These are phyloP conservation scores for Suhomyces sp. DNA, from an alignment of 805 yeast species.

Conservation along the genomic window DNA sequence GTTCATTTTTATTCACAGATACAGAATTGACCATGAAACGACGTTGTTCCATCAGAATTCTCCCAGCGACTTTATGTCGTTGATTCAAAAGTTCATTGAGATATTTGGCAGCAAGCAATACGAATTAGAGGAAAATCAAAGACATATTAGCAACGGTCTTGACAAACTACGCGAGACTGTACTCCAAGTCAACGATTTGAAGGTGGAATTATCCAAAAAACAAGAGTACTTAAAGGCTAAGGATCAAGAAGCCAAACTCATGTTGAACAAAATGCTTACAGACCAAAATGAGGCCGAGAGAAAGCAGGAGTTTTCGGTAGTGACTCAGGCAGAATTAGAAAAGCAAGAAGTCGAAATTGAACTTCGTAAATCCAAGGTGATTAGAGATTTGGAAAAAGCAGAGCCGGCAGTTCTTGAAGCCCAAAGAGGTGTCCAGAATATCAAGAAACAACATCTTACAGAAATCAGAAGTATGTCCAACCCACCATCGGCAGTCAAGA, in stretches of 20 bases:
- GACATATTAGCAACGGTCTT: constrained; percentile 70
- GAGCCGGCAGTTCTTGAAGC: constrained; percentile 88
- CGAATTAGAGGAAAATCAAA: constrained; percentile 60
- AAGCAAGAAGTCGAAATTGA: constrained; percentile 63
- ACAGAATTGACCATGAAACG: constrained; percentile 8
- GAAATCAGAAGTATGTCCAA: constrained; percentile 86
- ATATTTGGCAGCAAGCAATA: constrained; percentile 43
- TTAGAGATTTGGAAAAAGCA: constrained; percentile 65
- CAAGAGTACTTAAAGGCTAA: constrained; percentile 49
- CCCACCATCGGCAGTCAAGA: constrained; percentile 85
- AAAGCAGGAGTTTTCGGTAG: constrained; percentile 79
- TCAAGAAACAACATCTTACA: constrained; percentile 86
- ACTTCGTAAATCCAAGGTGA: constrained; percentile 51
- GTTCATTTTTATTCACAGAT: constrained; percentile 45
- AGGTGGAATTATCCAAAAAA: constrained; percentile 52
- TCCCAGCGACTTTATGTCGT: constrained; percentile 57
- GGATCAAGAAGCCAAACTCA: constrained; percentile 64
- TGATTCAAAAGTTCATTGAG: constrained; percentile 43
- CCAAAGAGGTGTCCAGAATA: constrained; percentile 83
- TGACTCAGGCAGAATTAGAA: constrained; percentile 65
- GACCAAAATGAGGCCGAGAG: constrained; percentile 94
- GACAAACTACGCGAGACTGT: constrained; percentile 76
- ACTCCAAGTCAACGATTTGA: constrained; percentile 61
- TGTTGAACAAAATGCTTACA: constrained; percentile 69
- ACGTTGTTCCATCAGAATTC: constrained; percentile 17